phyloP scores from a whole-genome alignment of 139 green algal species.

The Chlorella sp. region DNA sequence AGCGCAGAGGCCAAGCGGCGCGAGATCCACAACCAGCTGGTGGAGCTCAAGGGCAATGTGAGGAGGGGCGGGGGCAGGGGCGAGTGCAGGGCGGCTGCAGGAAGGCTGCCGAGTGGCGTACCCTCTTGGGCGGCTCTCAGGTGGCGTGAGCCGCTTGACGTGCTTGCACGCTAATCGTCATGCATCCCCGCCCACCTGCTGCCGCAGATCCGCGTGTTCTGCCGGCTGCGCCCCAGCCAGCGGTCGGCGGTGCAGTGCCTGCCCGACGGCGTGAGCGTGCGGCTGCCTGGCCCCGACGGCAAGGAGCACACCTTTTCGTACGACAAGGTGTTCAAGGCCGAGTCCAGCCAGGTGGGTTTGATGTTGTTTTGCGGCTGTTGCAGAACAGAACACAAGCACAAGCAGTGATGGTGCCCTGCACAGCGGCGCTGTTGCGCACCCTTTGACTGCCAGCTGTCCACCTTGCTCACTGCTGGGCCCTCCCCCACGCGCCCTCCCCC shows the following conservation, averaged over 20 bases:
- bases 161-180: neutral
- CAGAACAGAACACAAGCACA: too few species aligned
- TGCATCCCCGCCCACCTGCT: neutral
- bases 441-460: too few species aligned
- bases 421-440: too few species aligned
- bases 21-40: conserved; percentile 86
- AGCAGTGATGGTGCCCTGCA: too few species aligned
- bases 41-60: conserved; percentile 87
- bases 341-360: conserved; percentile 63
- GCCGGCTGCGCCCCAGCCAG: conserved; percentile 69
- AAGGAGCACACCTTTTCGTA: conserved; percentile 81
- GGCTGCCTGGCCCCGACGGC: conserved; percentile 53
- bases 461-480: too few species aligned
- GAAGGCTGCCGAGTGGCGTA: neutral
- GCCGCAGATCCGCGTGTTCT: conserved; percentile 91
- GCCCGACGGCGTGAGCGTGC: conserved; percentile 62
- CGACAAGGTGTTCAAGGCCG: conserved; percentile 81
- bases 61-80: conserved; percentile 11
- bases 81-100: neutral
- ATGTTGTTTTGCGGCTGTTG: too few species aligned
- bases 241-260: conserved; percentile 44
- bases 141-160: neutral
- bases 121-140: neutral
- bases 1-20: conserved; percentile 66
- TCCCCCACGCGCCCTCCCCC: neutral